Base-by-base conservation (phyloP, 1,139 yeast species). In the Casaregolazyma lundiana region DNA sequence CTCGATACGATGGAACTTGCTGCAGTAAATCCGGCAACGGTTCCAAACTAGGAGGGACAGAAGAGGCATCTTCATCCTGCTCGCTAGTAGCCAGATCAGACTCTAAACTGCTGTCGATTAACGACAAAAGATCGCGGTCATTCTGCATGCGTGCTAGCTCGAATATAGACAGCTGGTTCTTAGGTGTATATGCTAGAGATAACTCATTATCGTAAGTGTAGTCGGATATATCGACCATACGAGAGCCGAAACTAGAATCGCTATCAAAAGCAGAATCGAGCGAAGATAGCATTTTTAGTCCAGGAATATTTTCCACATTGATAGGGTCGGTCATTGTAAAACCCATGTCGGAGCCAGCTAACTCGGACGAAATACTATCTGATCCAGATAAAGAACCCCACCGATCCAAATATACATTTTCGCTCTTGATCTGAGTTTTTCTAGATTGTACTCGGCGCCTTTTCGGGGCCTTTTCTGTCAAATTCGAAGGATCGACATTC, bases 1-100 rank as follows among this genome's bases (percentile, higher is more conserved):
- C 76, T 35, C 80, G 66, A 58, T 80, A 80, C 53, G 72, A 74
- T 1, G 86, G 84, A 2, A 79, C 82, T 47, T 75, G 74, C 9
- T 77, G 63, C 22, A 82, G 64, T 9, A 79, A 61, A 48, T 79
- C 81, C 0, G 89, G 88, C 16, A 80, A 63, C 2, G 83, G 84
- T 7, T 68, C 58, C 3, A 81, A 60, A 39, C 75, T 74, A 1
- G 74, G 70, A 1, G 84, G 84, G 9, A 79, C 69, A 4, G 49
- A 40, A 16, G 38, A 19, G 3, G 18, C 29, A 4, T 13, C 9
- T n/a, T 16, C 20, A 9, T 18, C 29, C n/a, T 6, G 16, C 13
- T 17, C 17, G 4, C 21, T 15, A 13, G 15, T 8, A n/a, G 19
- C n/a, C 17, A 30, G 19, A 11, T 41, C 41, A 3, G 24, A 1